These are phyloP conservation scores for Paecilomyces sp. DNA, from an alignment of 2,329 filamentous ascomycete genomes.

Conservation along the genomic window DNA sequence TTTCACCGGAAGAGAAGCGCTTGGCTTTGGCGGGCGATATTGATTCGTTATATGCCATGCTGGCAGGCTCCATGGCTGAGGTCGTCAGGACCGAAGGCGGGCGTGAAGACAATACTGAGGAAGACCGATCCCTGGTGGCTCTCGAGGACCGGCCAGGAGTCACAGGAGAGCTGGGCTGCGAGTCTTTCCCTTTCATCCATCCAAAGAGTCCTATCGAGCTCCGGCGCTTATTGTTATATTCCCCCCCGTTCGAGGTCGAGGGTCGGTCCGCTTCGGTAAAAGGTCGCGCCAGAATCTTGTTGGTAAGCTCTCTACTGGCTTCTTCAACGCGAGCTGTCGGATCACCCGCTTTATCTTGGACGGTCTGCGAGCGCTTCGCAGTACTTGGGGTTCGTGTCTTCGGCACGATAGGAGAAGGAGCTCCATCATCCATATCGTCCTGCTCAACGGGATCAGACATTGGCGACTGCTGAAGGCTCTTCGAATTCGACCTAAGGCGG, in stretches of 20 bases:
- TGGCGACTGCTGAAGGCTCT: conserved; percentile 18
- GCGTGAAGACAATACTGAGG: neutral
- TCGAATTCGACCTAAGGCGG: conserved; percentile 15
- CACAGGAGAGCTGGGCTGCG: conserved; percentile 8
- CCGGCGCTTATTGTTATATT: conserved; percentile 25
- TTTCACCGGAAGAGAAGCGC: conserved; percentile 7
- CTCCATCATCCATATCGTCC: conserved; percentile 13
- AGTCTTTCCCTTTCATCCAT: conserved; percentile 32
- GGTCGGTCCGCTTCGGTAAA: neutral
- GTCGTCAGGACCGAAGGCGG: conserved; percentile 3
- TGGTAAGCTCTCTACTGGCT: neutral
- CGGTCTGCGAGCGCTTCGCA: conserved; percentile 4
- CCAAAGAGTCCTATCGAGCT: conserved; percentile 30
- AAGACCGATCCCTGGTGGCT: neutral
- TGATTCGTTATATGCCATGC: neutral
- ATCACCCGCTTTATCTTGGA: conserved; percentile 9
- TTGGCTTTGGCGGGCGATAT: conserved; percentile 1
- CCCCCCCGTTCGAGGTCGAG: conserved; percentile 19
- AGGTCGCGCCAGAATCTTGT: neutral
- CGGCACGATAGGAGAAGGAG: conserved; percentile 26
- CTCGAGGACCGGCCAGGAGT: neutral
- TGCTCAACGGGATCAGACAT: conserved; percentile 16
- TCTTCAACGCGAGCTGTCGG: conserved; percentile 7
- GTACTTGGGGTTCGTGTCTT: conserved; percentile 18
- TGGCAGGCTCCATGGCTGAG: conserved; percentile 4